phyloP scores from a whole-genome alignment of 257 asterid genomes.

The Vinca minor region DNA sequence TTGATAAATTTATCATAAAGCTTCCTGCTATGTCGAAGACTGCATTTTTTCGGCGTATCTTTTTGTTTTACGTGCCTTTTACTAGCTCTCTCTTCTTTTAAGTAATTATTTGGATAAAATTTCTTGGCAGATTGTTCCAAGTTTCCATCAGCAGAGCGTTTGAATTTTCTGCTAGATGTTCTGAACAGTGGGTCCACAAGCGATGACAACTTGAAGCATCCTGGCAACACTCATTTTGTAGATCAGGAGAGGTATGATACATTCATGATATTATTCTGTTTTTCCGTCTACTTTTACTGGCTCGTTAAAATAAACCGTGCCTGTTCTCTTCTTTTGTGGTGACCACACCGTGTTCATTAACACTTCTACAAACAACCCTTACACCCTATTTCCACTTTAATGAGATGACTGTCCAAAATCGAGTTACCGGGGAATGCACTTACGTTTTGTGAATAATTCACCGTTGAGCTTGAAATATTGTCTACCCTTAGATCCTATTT shows the following conservation, averaged over 20 bases:
- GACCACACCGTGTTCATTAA: background rate
- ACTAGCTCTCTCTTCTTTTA: background rate
- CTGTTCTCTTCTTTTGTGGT: background rate
- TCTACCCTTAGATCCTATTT: background rate
- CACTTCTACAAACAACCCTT: background rate
- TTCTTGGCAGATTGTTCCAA: slow-evolving; percentile 34
- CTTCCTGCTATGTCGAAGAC: too few relatives aligned
- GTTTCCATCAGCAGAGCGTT: slow-evolving; percentile 40
- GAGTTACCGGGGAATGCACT: background rate
- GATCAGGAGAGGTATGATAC: slow-evolving; percentile 73
- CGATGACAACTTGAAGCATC: slow-evolving; percentile 34
- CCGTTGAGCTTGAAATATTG: background rate
- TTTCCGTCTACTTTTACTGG: too few relatives aligned
- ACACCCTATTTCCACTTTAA: background rate
- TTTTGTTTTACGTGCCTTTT: background rate
- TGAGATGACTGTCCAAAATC: background rate
- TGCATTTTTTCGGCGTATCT: background rate
- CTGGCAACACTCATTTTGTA: slow-evolving; percentile 27
- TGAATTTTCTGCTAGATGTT: slow-evolving; percentile 32
- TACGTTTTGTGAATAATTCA: background rate
- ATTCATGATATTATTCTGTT: background rate
- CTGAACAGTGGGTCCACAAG: slow-evolving; percentile 34
- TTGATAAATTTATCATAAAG: too few relatives aligned
- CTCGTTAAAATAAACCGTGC: background rate
- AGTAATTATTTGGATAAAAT: background rate